Evolutionary conservation across 768 basidiomycete genomes (phyloP).

Genomic region (Tricholoma furcatifolium): DNA sequence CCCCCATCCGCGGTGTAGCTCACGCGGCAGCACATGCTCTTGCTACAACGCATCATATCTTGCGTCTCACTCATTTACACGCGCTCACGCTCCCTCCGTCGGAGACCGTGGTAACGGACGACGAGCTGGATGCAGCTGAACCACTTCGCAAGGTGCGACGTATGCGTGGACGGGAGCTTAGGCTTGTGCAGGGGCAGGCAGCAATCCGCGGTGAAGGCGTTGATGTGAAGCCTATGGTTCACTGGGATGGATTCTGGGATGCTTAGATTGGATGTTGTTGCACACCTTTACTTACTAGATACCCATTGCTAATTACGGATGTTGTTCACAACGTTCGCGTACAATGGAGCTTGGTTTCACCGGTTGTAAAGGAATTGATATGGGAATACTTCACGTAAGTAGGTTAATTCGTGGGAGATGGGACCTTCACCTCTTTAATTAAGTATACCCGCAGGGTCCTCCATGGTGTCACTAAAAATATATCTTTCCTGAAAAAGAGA

Average conservation of each 20-base stretch:
- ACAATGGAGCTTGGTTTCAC: too few species aligned
- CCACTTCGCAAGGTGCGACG: slow-evolving; percentile 65
- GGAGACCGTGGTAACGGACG: slow-evolving; percentile 65
- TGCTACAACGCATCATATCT: slow-evolving; percentile 72
- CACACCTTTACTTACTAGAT: not conserved
- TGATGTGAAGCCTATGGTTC: slow-evolving; percentile 33
- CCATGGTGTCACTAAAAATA: too few species aligned
- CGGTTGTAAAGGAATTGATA: too few species aligned
- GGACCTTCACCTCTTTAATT: too few species aligned
- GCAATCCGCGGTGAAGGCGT: slow-evolving; percentile 51
- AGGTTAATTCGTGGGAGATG: too few species aligned
- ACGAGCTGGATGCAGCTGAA: slow-evolving; percentile 68
- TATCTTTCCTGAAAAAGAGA: too few species aligned
- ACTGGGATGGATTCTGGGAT: slow-evolving; percentile 49
- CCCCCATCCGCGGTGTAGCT: slow-evolving; percentile 41
- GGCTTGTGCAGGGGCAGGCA: slow-evolving; percentile 76
- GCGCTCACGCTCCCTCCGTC: slow-evolving; percentile 56
- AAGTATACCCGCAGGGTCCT: too few species aligned
- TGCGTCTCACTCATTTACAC: slow-evolving; percentile 58
- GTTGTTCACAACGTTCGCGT: too few species aligned
- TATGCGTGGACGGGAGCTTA: slow-evolving; percentile 85
- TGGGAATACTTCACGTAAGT: too few species aligned
- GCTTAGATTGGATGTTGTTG: not conserved
- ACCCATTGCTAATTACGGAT: too few species aligned
- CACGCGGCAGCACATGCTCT: slow-evolving; percentile 67